phyloP scores from a whole-genome alignment of 2,329 filamentous ascomycete species.

The Calonectria pseudoturangicola region DNA sequence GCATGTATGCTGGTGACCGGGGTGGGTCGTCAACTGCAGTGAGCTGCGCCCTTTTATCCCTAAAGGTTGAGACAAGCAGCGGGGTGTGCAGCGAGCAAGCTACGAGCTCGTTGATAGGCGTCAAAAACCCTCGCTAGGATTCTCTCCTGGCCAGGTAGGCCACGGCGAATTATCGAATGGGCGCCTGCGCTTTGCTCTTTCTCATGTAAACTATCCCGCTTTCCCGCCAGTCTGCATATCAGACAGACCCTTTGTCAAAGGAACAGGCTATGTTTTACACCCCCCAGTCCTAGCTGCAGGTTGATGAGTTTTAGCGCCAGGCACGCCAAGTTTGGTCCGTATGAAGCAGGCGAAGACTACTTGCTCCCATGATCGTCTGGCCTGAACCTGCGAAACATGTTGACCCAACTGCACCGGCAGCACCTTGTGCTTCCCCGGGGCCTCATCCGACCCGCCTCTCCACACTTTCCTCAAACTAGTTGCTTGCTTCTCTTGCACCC shows the following conservation, averaged over 20 bases:
- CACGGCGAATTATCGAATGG: conserved; percentile 28
- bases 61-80: conserved; percentile 31
- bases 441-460: conserved; percentile 48
- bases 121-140: conserved; percentile 26
- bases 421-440: conserved; percentile 51
- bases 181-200: conserved; percentile 23
- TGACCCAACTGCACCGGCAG: conserved; percentile 49
- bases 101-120: conserved; percentile 26
- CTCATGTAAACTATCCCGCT: conserved; percentile 39
- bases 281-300: conserved; percentile 46
- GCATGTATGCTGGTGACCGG: conserved; percentile 25
- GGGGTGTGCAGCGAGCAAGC: conserved; percentile 24
- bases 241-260: conserved; percentile 30
- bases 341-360: conserved; percentile 39
- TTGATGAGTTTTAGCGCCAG: conserved; percentile 49
- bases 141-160: conserved; percentile 22
- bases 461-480: conserved; percentile 40
- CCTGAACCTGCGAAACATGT: conserved; percentile 51
- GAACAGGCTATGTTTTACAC: conserved; percentile 33
- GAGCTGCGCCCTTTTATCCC: conserved; percentile 27
- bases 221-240: conserved; percentile 37
- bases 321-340: conserved; percentile 44
- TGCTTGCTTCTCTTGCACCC: conserved; percentile 30
- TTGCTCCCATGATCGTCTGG: conserved; percentile 41
- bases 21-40: conserved; percentile 29